phyloP scores from a whole-genome alignment of 441 rosid species.

The Omphalea diandra region DNA sequence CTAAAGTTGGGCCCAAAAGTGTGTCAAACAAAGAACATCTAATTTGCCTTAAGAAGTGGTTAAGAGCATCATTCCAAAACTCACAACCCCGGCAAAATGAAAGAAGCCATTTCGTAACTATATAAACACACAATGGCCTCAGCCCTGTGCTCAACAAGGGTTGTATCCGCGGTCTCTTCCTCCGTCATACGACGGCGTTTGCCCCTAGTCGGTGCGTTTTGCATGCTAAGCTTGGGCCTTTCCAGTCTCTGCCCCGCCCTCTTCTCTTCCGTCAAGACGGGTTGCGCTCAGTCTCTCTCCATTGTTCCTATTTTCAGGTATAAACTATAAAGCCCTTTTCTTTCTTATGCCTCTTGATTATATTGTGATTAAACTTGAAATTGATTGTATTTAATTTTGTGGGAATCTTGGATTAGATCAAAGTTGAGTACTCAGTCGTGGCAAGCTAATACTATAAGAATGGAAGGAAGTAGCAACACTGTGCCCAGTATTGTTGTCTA shows the following conservation, averaged over 20 bases:
- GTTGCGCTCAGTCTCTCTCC: conserved; percentile 51
- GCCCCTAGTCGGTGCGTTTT: conserved; percentile 71
- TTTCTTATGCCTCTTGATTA: not conserved
- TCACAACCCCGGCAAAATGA: conserved; percentile 16
- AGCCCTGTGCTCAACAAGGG: conserved; percentile 24
- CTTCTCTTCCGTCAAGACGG: conserved; percentile 47
- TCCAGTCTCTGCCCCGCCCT: conserved; percentile 39
- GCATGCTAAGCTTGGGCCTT: conserved; percentile 61
- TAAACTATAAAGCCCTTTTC: not conserved
- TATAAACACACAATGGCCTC: conserved; percentile 42
- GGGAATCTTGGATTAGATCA: conserved; percentile 38
- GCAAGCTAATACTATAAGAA: conserved; percentile 13
- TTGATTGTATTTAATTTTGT: not conserved
- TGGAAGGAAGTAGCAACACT: conserved; percentile 4
- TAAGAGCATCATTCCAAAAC: conserved; percentile 24
- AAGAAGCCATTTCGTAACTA: not conserved
- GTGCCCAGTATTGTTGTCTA: conserved; percentile 62
- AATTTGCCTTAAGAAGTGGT: conserved; percentile 32
- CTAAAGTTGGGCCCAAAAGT: not conserved
- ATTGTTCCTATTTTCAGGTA: conserved; percentile 50
- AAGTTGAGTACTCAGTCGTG: conserved; percentile 44
- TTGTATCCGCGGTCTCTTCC: conserved; percentile 37
- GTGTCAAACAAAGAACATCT: not conserved
- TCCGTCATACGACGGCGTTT: conserved; percentile 50
- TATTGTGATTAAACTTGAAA: not conserved